phyloP scores from a whole-genome alignment of 345 rosid genomes.

The Passiflora organensis region DNA sequence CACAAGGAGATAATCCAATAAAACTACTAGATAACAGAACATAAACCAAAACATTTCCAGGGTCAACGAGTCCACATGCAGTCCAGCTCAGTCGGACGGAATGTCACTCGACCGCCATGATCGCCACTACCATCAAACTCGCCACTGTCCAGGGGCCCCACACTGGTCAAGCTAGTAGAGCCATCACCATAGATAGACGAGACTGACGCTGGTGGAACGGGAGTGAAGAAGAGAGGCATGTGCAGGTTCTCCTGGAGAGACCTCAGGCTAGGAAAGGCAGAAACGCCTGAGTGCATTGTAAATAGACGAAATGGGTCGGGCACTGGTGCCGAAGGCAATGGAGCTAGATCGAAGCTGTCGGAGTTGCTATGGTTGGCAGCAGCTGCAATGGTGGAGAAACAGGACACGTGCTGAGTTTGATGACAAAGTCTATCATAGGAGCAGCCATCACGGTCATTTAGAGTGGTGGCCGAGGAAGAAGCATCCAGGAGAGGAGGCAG shows the following conservation, averaged over 20 bases:
- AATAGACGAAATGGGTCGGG: conserved; percentile 14
- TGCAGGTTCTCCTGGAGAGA: conserved; percentile 82
- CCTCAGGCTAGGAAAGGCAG: conserved; percentile 57
- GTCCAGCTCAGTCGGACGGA: conserved; percentile 60
- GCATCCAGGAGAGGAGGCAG: conserved; percentile 63
- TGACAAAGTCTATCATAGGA: conserved; percentile 45
- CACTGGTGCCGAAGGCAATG: conserved; percentile 16
- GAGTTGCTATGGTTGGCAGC: conserved; percentile 27
- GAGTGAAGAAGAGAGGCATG: conserved; percentile 46
- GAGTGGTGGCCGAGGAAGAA: conserved; percentile 22
- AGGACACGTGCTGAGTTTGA: conserved; percentile 95
- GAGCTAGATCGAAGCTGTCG: conserved; percentile 27
- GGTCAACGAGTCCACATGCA: conserved; percentile 53
- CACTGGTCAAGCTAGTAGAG: conserved; percentile 29
- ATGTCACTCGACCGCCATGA: conserved; percentile 33
- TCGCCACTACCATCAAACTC: conserved; percentile 6
- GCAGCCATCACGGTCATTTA: conserved; percentile 39
- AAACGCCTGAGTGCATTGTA: conserved; percentile 29
- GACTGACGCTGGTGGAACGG: conserved; percentile 20
- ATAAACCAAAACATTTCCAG: too few species aligned
- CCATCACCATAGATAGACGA: conserved; percentile 11
- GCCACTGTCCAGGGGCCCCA: conserved; percentile 20
- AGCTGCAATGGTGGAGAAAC: conserved; percentile 93
- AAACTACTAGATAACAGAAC: too few species aligned
- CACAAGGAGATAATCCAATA: too few species aligned